Percentiles rank a stretch among this genome's conserved stretches.
phyloP scores from a whole-genome alignment of 2,329 filamentous ascomycete species.

The Ophiostoma sp. region DNA sequence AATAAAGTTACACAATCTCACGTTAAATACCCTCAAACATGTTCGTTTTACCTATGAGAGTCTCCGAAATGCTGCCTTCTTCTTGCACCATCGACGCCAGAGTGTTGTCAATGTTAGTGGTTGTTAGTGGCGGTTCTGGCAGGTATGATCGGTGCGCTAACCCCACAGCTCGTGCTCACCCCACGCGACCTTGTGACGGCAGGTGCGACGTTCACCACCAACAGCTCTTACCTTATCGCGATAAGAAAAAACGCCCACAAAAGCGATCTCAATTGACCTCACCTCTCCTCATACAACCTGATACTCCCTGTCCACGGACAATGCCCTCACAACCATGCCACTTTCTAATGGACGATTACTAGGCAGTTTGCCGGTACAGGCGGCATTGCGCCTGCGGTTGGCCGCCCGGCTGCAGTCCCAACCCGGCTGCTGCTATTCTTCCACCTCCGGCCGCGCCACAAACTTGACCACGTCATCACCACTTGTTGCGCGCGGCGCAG shows the following conservation, averaged over 20 bases:
- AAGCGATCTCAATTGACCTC: neutral
- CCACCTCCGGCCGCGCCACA: neutral
- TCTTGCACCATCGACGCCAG: conserved; percentile 5
- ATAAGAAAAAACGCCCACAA: conserved; percentile 18
- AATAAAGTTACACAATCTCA: neutral
- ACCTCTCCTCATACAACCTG: neutral
- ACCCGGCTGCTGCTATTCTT: conserved; percentile 4
- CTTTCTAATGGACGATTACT: conserved; percentile 27
- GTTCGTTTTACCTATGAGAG: too few species aligned
- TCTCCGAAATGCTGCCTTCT: neutral
- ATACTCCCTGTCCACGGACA: neutral
- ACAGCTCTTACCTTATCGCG: conserved; percentile 8
- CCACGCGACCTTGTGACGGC: conserved; percentile 5
- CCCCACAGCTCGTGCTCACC: conserved; percentile 3
- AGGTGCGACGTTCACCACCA: neutral
- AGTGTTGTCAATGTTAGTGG: neutral
- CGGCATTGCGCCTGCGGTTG: conserved; percentile 2
- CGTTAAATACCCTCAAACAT: neutral
- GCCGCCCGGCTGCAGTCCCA: neutral
- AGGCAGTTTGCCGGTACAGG: neutral
- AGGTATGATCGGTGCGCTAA: neutral
- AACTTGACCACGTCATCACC: neutral
- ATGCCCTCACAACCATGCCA: conserved; percentile 13
- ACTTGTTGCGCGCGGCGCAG: neutral
- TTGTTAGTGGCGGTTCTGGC: conserved; percentile 3